A percentile compares a stretch with the other conserved stretches of the same genome.
Evolutionary conservation across 2,329 filamentous ascomycete genomes (phyloP).

Genomic region (Amylocarpus encephaloides): DNA sequence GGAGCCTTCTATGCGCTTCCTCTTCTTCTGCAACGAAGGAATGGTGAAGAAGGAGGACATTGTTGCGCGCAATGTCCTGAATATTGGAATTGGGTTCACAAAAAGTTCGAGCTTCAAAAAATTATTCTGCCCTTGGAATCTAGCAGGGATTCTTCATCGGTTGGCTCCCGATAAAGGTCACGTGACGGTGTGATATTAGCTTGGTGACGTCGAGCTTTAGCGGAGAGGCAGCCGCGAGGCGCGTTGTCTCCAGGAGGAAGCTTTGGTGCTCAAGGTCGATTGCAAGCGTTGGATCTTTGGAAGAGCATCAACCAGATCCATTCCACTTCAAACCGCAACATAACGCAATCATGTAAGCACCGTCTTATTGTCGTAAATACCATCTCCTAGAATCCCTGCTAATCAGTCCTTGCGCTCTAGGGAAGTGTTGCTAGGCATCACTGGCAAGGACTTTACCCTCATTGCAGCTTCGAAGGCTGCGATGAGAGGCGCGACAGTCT

Average conservation of each 20-base stretch:
- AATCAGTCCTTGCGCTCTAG: slow-evolving; percentile 39
- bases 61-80: not conserved
- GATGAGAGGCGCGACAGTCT: slow-evolving; percentile 93
- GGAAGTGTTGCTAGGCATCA: slow-evolving; percentile 98
- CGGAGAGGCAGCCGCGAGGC: slow-evolving; percentile 23
- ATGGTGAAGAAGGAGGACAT: slow-evolving; percentile 98
- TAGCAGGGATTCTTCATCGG: not conserved
- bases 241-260: too few relatives aligned
- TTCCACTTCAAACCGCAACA: slow-evolving; percentile 13
- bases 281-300: slow-evolving; percentile 26
- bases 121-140: slow-evolving; percentile 6
- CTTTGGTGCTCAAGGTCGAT: not conserved
- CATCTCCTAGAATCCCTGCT: slow-evolving; percentile 9
- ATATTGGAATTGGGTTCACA: not conserved
- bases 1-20: slow-evolving; percentile 61
- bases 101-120: slow-evolving; percentile 4
- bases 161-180: not conserved
- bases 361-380: too few relatives aligned
- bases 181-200: too few relatives aligned
- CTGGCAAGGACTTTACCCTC: slow-evolving; percentile 98
- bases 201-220: not conserved
- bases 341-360: slow-evolving; percentile 25
- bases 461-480: slow-evolving; percentile 95
- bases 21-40: slow-evolving; percentile 81
- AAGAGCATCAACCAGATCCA: slow-evolving; percentile 20